Evolutionary conservation across 2,329 filamentous ascomycete species (phyloP).

Genomic region (Clarireedia monteithiana): DNA sequence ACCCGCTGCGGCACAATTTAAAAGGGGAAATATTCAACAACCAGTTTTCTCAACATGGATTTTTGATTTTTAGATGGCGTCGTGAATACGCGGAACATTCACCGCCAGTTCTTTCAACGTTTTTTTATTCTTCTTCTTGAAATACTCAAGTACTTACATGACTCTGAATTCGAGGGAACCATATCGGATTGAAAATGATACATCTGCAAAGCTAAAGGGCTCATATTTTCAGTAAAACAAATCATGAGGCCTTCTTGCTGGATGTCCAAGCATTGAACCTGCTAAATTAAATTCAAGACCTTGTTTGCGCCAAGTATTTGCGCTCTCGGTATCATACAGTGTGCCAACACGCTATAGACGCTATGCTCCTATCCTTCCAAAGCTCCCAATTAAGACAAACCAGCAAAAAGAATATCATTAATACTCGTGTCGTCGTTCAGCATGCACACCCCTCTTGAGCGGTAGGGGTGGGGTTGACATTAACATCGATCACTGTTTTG

Average conservation of each 20-base stretch:
- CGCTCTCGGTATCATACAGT: constrained; percentile 28
- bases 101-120: too few relatives aligned
- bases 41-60: too few relatives aligned
- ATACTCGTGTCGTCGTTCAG: constrained; percentile 30
- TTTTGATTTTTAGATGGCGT: not conserved
- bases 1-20: not conserved
- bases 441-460: constrained; percentile 69
- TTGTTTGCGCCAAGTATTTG: constrained; percentile 13
- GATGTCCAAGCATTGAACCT: not conserved
- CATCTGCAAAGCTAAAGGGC: too few relatives aligned
- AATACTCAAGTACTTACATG: not conserved
- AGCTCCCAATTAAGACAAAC: constrained; percentile 19
- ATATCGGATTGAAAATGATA: not conserved
- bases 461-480: constrained; percentile 64
- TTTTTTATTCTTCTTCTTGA: not conserved
- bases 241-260: too few relatives aligned
- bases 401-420: constrained; percentile 15
- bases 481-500: constrained; percentile 81
- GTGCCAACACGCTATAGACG: constrained; percentile 21
- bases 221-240: too few relatives aligned
- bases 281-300: constrained; percentile 4
- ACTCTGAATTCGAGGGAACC: not conserved
- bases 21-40: not conserved
- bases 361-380: constrained; percentile 29
- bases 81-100: not conserved